These are phyloP conservation scores for Magnusiomyces tetraspermus DNA, from an alignment of 1,139 yeast species.

Conservation along the genomic window DNA sequence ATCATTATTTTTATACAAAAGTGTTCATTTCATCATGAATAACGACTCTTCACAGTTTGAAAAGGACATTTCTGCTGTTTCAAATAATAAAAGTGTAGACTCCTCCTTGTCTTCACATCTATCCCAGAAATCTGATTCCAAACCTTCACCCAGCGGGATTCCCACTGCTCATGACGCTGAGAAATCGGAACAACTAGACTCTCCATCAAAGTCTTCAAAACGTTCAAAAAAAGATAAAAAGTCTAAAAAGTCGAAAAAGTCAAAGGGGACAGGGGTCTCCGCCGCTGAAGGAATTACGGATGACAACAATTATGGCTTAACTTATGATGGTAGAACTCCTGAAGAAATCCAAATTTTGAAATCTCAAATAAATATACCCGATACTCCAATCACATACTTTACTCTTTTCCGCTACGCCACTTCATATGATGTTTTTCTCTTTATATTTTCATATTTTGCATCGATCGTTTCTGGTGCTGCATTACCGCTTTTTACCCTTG, in stretches of 20 bases:
- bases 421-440: slow-evolving; percentile 23
- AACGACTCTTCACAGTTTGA: no score
- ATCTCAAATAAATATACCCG: slow-evolving; percentile 26
- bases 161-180: no score
- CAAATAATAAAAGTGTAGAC: no score
- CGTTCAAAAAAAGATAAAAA: no score
- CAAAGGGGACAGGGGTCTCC: neutral
- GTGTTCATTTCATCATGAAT: no score
- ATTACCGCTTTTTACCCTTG: slow-evolving; percentile 34
- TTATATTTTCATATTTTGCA: slow-evolving; percentile 26
- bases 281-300: neutral
- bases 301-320: neutral
- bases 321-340: slow-evolving; percentile 22
- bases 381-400: slow-evolving; percentile 24
- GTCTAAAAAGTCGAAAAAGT: neutral
- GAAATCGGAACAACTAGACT: no score
- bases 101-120: no score
- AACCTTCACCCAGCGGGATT: no score
- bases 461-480: slow-evolving; percentile 35
- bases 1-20: no score
- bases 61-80: no score
- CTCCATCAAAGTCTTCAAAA: no score
- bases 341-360: slow-evolving; percentile 30
- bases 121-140: no score
- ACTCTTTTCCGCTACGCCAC: slow-evolving; percentile 34